Evolutionary conservation across 2,329 filamentous ascomycete species (phyloP).

Genomic region (Ophiostoma australiae): DNA sequence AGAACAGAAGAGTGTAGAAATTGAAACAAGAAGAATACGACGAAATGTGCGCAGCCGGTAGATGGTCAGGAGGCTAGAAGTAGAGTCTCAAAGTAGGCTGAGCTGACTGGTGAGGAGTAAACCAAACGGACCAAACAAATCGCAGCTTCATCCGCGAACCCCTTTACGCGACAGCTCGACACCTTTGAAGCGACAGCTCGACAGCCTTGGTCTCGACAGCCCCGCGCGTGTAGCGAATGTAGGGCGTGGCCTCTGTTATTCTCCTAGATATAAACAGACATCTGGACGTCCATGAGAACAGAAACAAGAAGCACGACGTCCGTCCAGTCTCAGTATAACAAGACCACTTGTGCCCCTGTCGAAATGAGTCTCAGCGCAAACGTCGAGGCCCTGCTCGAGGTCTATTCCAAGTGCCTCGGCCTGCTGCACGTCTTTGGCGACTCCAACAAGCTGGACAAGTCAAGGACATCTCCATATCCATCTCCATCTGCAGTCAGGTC

Average conservation of each 20-base stretch:
- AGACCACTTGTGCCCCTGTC: neutral
- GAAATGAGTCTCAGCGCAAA: constrained; percentile 41
- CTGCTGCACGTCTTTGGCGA: constrained; percentile 25
- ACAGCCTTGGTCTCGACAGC: neutral
- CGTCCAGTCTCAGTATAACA: no score
- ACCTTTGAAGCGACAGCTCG: no score
- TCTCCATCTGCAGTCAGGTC: neutral
- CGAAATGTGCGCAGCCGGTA: no score
- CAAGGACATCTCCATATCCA: no score
- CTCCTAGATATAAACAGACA: no score
- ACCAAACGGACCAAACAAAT: constrained; percentile 3
- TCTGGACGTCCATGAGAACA: no score
- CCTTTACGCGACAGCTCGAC: neutral
- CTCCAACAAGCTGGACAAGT: no score
- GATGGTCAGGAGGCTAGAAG: no score
- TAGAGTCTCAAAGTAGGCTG: neutral
- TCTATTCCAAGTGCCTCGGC: constrained; percentile 44
- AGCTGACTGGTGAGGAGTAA: neutral
- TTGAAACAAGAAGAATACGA: no score
- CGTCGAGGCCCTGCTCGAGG: constrained; percentile 43
- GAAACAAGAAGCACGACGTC: no score
- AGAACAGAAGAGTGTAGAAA: neutral
- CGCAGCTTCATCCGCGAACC: neutral
- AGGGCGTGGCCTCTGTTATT: neutral
- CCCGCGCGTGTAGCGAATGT: neutral